Evolutionary conservation across 352 stramenopile genomes (phyloP), one percentile per base, ranked within the genome.

Genomic region (Blastocystis sp.): DNA sequence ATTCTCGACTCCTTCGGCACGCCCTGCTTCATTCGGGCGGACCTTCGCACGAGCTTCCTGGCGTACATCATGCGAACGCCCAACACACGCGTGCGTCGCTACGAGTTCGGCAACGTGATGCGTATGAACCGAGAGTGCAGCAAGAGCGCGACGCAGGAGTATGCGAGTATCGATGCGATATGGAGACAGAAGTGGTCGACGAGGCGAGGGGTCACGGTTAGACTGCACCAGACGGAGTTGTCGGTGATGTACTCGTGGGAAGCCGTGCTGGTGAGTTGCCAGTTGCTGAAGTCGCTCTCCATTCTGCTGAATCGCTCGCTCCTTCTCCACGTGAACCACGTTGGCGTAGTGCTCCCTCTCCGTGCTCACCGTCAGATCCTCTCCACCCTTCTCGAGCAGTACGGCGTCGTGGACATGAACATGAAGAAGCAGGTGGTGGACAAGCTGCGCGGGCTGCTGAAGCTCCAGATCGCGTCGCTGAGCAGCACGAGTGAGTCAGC

Each of bases 341-440:
- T 78, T 13, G 67, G 67, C 16, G 67, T 78, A 60, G 37, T 21
- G 10, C 29, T 10, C 60, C 6, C 4, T 55, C 3, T 9, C 33
- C 3, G 37, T 31, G 19, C n/a, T 62, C 3, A 19, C n/a, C 2
- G 24, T 31, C 29, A 78, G 67, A 78, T 78, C 29, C 26, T 78
- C 39, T 78, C 67, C 10, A 78, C 67, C 24, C 12, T 78, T 6
- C 45, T 78, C 9, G 67, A 78, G 39, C 33, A 61, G 35, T 78
- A 78, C 45, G 67, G 67, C 24, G 39, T 78, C 21, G 29, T 78
- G 35, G 39, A 60, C 45, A 78, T 78, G 21, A 24, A 13, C 33
- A 26, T 6, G 13, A 78, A 78, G 67, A 78, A 78, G 29, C 67
- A 78, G 39, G 67, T 31, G 35, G 39, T 78, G n/a, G 67, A 78